These are phyloP conservation scores for Heterobasidion occidentale DNA, from an alignment of 1,284 basidiomycete species.

Conservation along the genomic window DNA sequence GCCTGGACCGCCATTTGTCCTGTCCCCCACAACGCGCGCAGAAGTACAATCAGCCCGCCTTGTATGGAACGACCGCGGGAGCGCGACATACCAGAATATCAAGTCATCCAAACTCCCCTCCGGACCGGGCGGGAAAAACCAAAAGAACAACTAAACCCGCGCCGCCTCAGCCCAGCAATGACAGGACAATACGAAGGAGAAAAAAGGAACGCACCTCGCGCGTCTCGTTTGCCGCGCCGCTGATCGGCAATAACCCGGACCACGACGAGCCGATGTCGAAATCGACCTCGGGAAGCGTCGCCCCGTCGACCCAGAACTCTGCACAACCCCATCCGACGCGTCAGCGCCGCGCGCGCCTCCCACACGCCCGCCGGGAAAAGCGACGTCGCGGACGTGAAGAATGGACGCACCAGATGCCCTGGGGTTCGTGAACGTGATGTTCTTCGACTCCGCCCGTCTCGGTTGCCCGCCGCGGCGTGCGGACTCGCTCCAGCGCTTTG, in stretches of 20 bases:
- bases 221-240: constrained; percentile 48
- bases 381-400: neutral
- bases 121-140: constrained; percentile 79
- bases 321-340: constrained; percentile 44
- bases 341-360: neutral
- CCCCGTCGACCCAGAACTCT: constrained; percentile 72
- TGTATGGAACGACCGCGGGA: constrained; percentile 27
- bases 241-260: constrained; percentile 69
- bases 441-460: constrained; percentile 27
- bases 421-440: constrained; percentile 67
- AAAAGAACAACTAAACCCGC: constrained; percentile 64
- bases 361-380: neutral
- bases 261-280: constrained; percentile 72
- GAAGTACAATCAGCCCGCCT: neutral
- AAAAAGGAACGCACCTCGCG: constrained; percentile 40
- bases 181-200: neutral
- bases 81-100: constrained; percentile 52
- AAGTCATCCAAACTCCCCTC: constrained; percentile 64
- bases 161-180: neutral
- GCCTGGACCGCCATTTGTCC: constrained; percentile 43
- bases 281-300: constrained; percentile 56
- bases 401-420: constrained; percentile 45
- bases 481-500: constrained; percentile 1
- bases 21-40: constrained; percentile 24
- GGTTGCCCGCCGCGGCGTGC: neutral